Percentiles rank a stretch among this genome's conserved stretches.
Conservation (phyloP, 768 basidiomycete genomes). For the Auricularia sp. region DNA sequence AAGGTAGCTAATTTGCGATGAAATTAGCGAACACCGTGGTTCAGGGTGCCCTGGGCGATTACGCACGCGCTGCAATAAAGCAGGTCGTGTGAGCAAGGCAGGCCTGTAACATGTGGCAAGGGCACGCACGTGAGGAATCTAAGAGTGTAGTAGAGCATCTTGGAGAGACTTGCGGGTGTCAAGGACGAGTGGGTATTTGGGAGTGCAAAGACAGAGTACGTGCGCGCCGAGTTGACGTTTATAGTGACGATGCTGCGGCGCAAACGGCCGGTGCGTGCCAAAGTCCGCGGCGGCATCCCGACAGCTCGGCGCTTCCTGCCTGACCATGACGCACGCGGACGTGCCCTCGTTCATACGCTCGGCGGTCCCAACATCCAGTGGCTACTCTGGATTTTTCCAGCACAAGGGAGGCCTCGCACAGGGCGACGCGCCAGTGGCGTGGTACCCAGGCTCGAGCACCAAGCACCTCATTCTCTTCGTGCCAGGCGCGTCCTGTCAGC, state of each 20-base stretch:
- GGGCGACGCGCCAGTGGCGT: not conserved
- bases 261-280: not conserved
- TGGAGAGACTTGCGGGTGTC: no score
- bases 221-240: not conserved
- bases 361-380: not conserved
- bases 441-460: not conserved
- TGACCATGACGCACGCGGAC: not conserved
- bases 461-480: not conserved
- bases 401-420: not conserved
- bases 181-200: not conserved
- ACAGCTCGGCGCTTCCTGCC: not conserved
- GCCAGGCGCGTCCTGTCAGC: not conserved
- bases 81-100: not conserved
- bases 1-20: not conserved
- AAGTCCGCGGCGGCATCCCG: not conserved
- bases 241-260: no score
- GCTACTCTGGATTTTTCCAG: not conserved
- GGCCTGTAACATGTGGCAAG: not conserved
- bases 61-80: not conserved
- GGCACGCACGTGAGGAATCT: not conserved
- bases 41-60: not conserved
- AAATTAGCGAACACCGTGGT: no score
- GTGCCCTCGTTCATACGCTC: not conserved
- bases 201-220: not conserved
- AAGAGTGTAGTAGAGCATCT: conserved; percentile 1